These are phyloP conservation scores for Olyra latifolia DNA, from an alignment of 176 grass and related monocot genomes.

Conservation along the genomic window DNA sequence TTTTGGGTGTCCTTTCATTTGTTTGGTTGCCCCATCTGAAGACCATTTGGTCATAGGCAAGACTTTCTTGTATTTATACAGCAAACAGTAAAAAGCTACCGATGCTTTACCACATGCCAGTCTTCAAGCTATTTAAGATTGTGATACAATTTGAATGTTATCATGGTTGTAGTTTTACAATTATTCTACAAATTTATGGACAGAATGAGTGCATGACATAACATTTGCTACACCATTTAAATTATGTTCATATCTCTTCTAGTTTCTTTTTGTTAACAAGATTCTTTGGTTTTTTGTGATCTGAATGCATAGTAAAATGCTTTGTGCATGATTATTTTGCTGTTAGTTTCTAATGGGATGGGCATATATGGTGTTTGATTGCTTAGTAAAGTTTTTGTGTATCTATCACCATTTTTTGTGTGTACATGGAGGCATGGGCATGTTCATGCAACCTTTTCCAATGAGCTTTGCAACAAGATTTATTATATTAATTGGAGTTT, in stretches of 20 bases:
- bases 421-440: not conserved
- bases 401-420: not conserved
- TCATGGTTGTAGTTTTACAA: not conserved
- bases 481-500: constrained; percentile 10
- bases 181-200: not conserved
- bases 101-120: not conserved
- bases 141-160: not conserved
- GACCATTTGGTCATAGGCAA: not conserved
- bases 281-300: not conserved
- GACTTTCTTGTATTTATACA: not conserved
- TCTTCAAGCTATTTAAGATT: not conserved
- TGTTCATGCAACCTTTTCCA: not conserved
- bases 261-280: not conserved
- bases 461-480: constrained; percentile 15
- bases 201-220: not conserved
- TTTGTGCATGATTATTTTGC: not conserved
- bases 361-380: not conserved
- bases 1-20: constrained; percentile 3
- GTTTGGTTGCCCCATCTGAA: not conserved
- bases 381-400: not conserved
- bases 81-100: not conserved
- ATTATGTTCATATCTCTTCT: not conserved
- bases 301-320: not conserved
- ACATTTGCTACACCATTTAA: not conserved
- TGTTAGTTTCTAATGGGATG: constrained; percentile 14